Conservation (phyloP, 768 basidiomycete genomes). For the Russula olivacea region DNA sequence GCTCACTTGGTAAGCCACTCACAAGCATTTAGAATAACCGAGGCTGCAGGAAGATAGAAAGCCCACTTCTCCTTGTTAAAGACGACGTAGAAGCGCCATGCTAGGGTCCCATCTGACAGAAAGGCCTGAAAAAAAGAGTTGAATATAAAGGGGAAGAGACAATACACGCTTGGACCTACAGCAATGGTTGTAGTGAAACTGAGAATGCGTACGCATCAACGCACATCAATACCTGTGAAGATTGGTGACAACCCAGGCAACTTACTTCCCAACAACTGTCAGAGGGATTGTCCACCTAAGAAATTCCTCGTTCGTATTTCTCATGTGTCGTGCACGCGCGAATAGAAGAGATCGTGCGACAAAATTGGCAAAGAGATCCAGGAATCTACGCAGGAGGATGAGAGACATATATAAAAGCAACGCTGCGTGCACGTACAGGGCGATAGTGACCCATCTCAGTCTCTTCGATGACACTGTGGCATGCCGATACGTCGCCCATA, state of each 20-base stretch:
- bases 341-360: constrained; percentile 26
- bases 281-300: constrained; percentile 25
- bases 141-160: background rate
- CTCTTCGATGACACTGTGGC: constrained; percentile 10
- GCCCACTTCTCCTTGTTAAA: constrained; percentile 25
- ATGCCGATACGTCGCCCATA: constrained; percentile 25
- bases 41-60: constrained; percentile 22
- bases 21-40: constrained; percentile 25
- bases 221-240: background rate
- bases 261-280: constrained; percentile 12
- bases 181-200: constrained; percentile 16
- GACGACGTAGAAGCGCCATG: constrained; percentile 28
- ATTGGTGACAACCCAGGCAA: background rate
- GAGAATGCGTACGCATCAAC: background rate
- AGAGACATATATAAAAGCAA: constrained; percentile 26
- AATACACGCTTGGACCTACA: background rate
- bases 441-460: constrained; percentile 23
- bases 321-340: constrained; percentile 22
- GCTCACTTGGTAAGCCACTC: background rate
- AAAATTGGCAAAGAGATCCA: constrained; percentile 26
- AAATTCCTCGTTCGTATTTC: constrained; percentile 18
- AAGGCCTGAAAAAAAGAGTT: constrained; percentile 19
- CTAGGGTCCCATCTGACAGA: constrained; percentile 28
- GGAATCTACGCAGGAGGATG: constrained; percentile 20
- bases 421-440: constrained; percentile 20